Conservation (phyloP, 176 grass and related monocot genomes). For the Carex kokanica region DNA sequence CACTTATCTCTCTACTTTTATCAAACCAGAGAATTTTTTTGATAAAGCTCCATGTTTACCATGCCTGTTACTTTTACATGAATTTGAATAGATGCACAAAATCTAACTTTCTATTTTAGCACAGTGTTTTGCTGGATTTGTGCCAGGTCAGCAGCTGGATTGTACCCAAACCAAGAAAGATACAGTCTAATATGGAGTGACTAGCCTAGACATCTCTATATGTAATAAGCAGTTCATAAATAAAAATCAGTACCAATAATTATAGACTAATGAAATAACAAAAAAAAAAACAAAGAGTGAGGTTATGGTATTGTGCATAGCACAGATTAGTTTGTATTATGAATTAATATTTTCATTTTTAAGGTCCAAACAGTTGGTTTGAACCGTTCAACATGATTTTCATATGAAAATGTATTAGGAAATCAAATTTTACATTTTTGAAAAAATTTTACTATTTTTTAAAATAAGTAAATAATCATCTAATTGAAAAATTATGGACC, state of each 20-base stretch:
- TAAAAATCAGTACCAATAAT: background rate
- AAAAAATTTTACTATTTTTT: no score
- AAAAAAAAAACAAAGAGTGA: background rate
- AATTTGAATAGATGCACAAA: background rate
- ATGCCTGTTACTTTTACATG: constrained; percentile 2
- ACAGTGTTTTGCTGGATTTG: background rate
- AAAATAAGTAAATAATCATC: no score
- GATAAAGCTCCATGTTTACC: constrained; percentile 16
- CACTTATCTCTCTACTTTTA: constrained; percentile 3
- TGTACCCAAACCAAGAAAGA: background rate
- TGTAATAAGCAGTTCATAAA: background rate
- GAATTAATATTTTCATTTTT: no score
- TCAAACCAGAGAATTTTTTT: constrained; percentile 3
- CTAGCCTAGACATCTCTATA: background rate
- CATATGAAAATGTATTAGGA: no score
- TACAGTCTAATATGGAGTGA: background rate
- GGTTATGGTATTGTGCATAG: no score
- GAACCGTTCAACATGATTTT: no score
- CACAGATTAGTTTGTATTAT: no score
- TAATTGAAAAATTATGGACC: no score
- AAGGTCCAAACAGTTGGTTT: no score
- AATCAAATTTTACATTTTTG: no score
- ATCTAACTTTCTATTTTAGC: constrained; percentile 2
- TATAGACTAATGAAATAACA: background rate
- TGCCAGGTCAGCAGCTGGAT: background rate